Percentiles rank a stretch among this genome's conserved stretches.
Evolutionary conservation across 2,329 filamentous ascomycete genomes (phyloP).

Genomic region (Colletotrichum somersetense): DNA sequence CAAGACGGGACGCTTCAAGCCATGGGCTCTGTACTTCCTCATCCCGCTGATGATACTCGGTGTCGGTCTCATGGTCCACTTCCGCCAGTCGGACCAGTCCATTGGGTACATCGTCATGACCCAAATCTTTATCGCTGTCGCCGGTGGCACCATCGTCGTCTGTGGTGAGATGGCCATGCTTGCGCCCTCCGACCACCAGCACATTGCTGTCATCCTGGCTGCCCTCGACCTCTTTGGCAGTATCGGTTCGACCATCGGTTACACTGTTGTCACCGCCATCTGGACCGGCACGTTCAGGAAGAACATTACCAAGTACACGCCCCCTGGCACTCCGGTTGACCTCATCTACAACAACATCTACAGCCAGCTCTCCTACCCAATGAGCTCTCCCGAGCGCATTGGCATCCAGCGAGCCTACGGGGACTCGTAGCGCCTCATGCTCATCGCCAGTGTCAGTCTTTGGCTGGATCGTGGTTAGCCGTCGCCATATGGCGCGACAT

Average conservation of each 20-base stretch:
- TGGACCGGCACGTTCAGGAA: constrained; percentile 72
- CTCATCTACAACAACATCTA: constrained; percentile 62
- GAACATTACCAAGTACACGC: constrained; percentile 63
- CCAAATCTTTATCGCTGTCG: constrained; percentile 73
- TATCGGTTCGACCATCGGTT: constrained; percentile 71
- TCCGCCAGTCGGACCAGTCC: constrained; percentile 63
- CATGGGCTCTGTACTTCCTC: constrained; percentile 59
- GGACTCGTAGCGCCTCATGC: constrained; percentile 64
- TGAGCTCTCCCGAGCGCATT: constrained; percentile 62
- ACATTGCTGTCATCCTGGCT: constrained; percentile 72
- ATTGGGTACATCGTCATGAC: constrained; percentile 70
- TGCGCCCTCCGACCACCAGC: constrained; percentile 70
- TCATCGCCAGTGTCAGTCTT: constrained; percentile 62
- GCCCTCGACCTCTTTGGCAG: constrained; percentile 71
- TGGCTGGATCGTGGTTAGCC: constrained; percentile 55
- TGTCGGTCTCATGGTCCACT: constrained; percentile 70
- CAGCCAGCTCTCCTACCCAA: constrained; percentile 65
- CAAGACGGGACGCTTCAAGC: constrained; percentile 50
- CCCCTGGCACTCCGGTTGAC: constrained; percentile 55
- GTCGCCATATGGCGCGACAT: constrained; percentile 65
- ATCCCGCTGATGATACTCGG: constrained; percentile 69
- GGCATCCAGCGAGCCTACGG: constrained; percentile 73
- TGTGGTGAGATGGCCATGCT: constrained; percentile 72
- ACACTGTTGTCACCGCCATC: constrained; percentile 72
- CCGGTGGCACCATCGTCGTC: constrained; percentile 70